These are phyloP conservation scores for Melampsora americana DNA, from an alignment of 1,284 basidiomycete genomes.

Conservation along the genomic window DNA sequence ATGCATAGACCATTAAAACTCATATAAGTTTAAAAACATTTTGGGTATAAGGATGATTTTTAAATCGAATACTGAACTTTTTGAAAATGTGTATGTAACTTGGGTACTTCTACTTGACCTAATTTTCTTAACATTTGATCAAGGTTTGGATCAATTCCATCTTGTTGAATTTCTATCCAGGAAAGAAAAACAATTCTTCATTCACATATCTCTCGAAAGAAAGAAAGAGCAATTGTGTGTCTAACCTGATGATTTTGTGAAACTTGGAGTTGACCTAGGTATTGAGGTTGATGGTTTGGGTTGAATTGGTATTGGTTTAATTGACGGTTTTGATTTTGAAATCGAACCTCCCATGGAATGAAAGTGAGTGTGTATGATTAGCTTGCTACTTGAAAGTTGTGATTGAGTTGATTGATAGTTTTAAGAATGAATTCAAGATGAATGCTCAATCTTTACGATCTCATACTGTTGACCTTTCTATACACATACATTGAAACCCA, in stretches of 20 bases:
- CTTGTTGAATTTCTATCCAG: conserved; percentile 32
- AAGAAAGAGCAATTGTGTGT: neutral
- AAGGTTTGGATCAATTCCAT: conserved; percentile 40
- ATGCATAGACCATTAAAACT: no score
- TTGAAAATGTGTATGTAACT: conserved; percentile 33
- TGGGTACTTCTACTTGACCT: conserved; percentile 35
- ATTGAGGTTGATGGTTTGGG: neutral
- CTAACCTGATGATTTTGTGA: conserved; percentile 8
- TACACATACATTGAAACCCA: no score
- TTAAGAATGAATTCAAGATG: no score
- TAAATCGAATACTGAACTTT: neutral
- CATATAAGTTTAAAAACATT: no score
- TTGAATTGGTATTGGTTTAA: neutral
- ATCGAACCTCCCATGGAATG: neutral
- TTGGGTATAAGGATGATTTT: no score
- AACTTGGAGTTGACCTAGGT: neutral
- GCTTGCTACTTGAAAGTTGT: no score
- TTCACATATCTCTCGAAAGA: neutral
- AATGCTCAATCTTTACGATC: no score
- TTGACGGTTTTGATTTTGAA: neutral
- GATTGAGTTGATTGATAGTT: no score
- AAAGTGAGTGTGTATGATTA: no score
- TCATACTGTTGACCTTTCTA: no score
- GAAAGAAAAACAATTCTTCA: neutral
- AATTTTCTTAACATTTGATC: conserved; percentile 40